These are phyloP conservation scores for Colletotrichum orbiculare DNA, from an alignment of 2,329 filamentous ascomycete genomes.

Conservation along the genomic window DNA sequence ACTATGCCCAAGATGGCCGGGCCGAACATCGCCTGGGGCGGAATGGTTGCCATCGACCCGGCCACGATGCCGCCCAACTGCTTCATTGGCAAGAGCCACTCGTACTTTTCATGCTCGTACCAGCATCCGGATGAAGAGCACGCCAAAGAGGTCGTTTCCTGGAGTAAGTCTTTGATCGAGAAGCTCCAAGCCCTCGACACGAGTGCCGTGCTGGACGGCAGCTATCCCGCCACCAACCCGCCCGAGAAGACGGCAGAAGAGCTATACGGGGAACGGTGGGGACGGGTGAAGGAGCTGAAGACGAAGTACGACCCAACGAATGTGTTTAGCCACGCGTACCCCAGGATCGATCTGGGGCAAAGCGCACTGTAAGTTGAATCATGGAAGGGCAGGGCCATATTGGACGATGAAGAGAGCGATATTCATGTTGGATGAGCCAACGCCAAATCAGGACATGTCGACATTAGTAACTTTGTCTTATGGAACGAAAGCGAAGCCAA, in stretches of 20 bases:
- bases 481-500: no score
- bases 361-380: no score
- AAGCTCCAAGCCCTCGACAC: background rate
- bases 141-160: background rate
- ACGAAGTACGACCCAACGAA: conserved; percentile 10
- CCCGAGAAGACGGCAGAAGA: conserved; percentile 8
- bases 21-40: conserved; percentile 18
- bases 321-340: conserved; percentile 5
- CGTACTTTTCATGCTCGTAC: conserved; percentile 18
- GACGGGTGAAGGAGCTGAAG: conserved; percentile 12
- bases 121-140: background rate
- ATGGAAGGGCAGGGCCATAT: no score
- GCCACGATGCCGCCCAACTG: conserved; percentile 14
- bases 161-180: conserved; percentile 2
- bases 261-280: conserved; percentile 11
- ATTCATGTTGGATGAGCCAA: no score
- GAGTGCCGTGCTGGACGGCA: background rate
- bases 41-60: conserved; percentile 1
- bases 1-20: conserved; percentile 2
- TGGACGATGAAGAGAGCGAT: no score
- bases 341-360: background rate
- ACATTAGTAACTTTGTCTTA: no score
- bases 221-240: conserved; percentile 10
- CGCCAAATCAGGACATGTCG: no score
- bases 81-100: conserved; percentile 12